Evolutionary conservation across 371 early-diverging fungal genomes (phyloP).

Genomic region (Mortierella sp.): DNA sequence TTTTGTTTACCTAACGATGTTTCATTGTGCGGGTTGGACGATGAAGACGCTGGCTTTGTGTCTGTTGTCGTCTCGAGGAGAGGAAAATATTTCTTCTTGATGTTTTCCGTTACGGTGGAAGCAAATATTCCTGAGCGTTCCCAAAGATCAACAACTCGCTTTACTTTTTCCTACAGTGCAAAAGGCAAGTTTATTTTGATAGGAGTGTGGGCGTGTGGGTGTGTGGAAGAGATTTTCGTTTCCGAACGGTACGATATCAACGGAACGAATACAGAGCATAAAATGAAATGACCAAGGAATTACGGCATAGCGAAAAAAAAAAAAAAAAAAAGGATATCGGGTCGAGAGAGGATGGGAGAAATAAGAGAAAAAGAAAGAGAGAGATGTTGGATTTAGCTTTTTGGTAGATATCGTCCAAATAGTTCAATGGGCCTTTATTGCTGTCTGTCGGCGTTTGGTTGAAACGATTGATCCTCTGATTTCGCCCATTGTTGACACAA

Average conservation of each 20-base stretch:
- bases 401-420: background rate
- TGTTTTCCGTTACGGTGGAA: constrained; percentile 52
- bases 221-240: too few relatives aligned
- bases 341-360: constrained; percentile 3
- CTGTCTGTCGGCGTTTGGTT: constrained; percentile 11
- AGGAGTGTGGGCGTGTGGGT: background rate
- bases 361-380: constrained; percentile 1
- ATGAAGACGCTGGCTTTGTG: constrained; percentile 1
- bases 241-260: background rate
- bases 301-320: constrained; percentile 1
- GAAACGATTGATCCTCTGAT: background rate
- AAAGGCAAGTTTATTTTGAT: constrained; percentile 6
- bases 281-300: background rate
- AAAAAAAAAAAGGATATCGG: background rate
- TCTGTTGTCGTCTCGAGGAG: constrained; percentile 36
- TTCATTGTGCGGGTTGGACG: background rate
- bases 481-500: background rate
- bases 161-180: constrained; percentile 67
- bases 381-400: constrained; percentile 5
- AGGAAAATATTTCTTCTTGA: constrained; percentile 53
- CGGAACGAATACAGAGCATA: background rate
- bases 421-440: constrained; percentile 32
- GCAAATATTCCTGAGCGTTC: constrained; percentile 63
- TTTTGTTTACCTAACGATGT: constrained; percentile 11
- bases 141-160: constrained; percentile 72